Base-by-base conservation (phyloP, 306 rosid species). In the Vicia sativa region DNA sequence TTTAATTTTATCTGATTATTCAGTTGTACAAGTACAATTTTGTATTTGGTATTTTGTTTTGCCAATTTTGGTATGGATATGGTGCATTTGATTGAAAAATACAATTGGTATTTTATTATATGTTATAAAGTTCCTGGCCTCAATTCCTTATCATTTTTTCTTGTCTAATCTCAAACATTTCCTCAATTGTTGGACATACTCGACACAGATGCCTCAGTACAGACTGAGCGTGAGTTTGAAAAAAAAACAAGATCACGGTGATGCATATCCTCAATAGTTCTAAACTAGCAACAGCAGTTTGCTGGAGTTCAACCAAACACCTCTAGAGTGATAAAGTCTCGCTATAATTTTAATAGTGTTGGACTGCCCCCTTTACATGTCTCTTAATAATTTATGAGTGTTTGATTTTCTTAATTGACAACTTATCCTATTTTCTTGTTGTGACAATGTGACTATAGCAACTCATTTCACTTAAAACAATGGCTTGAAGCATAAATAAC, bases 21-120 rank as follows among this genome's bases (percentile, higher is more conserved):
- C 78, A 60, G 81, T 78, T 76, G 71, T 74, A 57, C 59, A 12
- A 62, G 64, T 54, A 29, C 64, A 58, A 67, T 60, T 43, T 38
- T 60, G 62, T 39, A 62, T 67, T 55, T 10, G 8, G 9, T 62
- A 59, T 71, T 67, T 56, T 55, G 49, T 62, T 63, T 11, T 45
- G 29, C 2, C 28, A 39, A 55, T 75, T 68, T 75, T 67, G 59
- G 6, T 29, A 55, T 21, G 52, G 57, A 55, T 15, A 5, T 34
- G 38, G 38, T 62, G 61, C 54, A 12, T 21, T 11, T 31, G n/a
- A 10, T 42, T 14, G 18, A 10, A 2, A 71, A 56, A 57, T 50
- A 57, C 60, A 46, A 7, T 7, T 37, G 41, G 21, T 7, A 46
- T 65, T 72, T 64, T 15, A 14, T 0, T 10, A 9, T 39, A 8